phyloP scores from a whole-genome alignment of 225 moss, liverwort and hornwort genomes.

The Pseudisothecium myosuroides region DNA sequence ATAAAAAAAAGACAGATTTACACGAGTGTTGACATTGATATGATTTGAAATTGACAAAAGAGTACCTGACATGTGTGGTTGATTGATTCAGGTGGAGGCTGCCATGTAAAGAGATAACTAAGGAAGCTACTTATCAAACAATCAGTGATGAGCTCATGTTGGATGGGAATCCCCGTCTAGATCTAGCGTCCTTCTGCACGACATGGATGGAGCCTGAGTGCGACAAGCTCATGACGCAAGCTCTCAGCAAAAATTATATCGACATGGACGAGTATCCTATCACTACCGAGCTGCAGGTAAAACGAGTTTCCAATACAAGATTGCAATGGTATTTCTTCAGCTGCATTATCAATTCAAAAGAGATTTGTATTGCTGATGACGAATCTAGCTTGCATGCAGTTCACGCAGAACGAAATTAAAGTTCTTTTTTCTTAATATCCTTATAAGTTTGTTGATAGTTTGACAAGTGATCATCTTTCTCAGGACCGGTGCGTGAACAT shows the following conservation, averaged over 20 bases:
- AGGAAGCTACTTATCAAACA: constrained; percentile 69
- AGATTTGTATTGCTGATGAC: neutral
- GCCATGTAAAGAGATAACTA: constrained; percentile 50
- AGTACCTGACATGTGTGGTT: neutral
- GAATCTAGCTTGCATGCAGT: neutral
- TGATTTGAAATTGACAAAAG: neutral
- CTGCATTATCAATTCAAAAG: neutral
- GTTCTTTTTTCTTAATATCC: neutral
- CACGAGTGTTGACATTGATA: neutral
- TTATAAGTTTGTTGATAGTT: neutral
- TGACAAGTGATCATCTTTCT: neutral
- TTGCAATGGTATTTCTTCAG: neutral
- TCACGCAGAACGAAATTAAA: neutral
- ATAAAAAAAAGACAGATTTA: neutral
- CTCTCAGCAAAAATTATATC: constrained; percentile 71
- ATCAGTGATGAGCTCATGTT: constrained; percentile 87
- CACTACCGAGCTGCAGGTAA: constrained; percentile 85
- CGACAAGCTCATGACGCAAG: constrained; percentile 59
- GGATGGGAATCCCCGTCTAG: constrained; percentile 85
- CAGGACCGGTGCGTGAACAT: constrained; percentile 90
- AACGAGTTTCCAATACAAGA: neutral
- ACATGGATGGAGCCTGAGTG: constrained; percentile 99
- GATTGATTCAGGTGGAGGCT: constrained; percentile 34
- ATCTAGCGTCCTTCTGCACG: constrained; percentile 78
- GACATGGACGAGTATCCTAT: constrained; percentile 94